These are phyloP conservation scores for Ophiocordyceps robertsii DNA, from an alignment of 2,329 filamentous ascomycete species.

Conservation along the genomic window DNA sequence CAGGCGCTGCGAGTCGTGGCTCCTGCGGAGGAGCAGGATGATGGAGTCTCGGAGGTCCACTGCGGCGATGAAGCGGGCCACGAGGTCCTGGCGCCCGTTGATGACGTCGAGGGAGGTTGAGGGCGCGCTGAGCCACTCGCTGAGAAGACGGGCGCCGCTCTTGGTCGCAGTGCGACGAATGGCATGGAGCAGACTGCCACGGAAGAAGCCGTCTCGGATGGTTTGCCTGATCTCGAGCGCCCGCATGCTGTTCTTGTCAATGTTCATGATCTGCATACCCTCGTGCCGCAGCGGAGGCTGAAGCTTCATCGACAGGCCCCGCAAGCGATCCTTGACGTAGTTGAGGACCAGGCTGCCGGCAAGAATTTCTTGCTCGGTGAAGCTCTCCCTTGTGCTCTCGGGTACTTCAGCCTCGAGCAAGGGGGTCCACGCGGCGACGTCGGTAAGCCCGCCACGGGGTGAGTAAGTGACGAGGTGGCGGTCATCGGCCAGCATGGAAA, in stretches of 20 bases:
- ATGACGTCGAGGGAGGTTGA: slow-evolving; percentile 79
- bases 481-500: slow-evolving; percentile 59
- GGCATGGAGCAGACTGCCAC: slow-evolving; percentile 82
- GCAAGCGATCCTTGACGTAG: slow-evolving; percentile 70
- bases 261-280: slow-evolving; percentile 66
- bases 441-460: slow-evolving; percentile 27
- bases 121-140: slow-evolving; percentile 76
- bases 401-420: slow-evolving; percentile 67
- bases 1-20: slow-evolving; percentile 75
- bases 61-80: slow-evolving; percentile 57
- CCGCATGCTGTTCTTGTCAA: slow-evolving; percentile 83
- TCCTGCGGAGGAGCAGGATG: slow-evolving; percentile 53
- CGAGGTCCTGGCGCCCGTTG: slow-evolving; percentile 66
- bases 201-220: slow-evolving; percentile 62
- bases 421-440: slow-evolving; percentile 52
- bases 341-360: slow-evolving; percentile 73
- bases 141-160: slow-evolving; percentile 73
- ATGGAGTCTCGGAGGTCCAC: slow-evolving; percentile 58
- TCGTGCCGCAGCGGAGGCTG: slow-evolving; percentile 69
- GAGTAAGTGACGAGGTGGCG: slow-evolving; percentile 66
- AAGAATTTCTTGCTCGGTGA: slow-evolving; percentile 55
- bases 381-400: slow-evolving; percentile 34
- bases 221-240: slow-evolving; percentile 84
- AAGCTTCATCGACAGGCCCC: slow-evolving; percentile 65
- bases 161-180: slow-evolving; percentile 82